phyloP scores from a whole-genome alignment of 208 protist genomes.

The Herpetomonas tarakana region DNA sequence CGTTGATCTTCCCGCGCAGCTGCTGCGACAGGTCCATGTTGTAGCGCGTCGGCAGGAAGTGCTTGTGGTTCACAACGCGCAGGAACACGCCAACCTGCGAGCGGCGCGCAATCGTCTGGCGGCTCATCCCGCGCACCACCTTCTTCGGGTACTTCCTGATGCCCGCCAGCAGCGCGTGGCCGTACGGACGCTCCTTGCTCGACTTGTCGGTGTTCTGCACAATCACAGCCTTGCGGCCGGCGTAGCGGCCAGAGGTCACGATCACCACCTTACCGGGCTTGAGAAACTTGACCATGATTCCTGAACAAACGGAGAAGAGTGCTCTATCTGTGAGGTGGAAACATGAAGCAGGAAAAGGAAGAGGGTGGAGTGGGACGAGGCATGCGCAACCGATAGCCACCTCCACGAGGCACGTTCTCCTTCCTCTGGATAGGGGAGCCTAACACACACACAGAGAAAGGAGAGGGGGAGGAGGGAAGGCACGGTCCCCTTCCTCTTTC shows the following conservation, averaged over 20 bases:
- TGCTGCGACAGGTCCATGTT: slow-evolving; percentile 92
- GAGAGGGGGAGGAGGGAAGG: too few species aligned
- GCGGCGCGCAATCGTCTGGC: slow-evolving; percentile 91
- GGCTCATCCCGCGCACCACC: slow-evolving; percentile 94
- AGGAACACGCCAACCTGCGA: slow-evolving; percentile 96
- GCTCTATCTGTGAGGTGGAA: not conserved
- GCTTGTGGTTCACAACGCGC: slow-evolving; percentile 98
- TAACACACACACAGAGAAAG: too few species aligned
- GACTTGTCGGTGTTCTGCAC: slow-evolving; percentile 93
- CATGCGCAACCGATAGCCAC: too few species aligned
- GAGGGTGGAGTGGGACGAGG: slow-evolving; percentile 1
- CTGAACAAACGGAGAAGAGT: not conserved
- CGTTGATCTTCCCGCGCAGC: slow-evolving; percentile 90
- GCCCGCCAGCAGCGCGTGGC: slow-evolving; percentile 95
- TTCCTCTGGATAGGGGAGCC: too few species aligned
- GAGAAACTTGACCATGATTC: slow-evolving; percentile 89
- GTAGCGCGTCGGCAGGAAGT: slow-evolving; percentile 98
- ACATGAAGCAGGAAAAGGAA: too few species aligned
- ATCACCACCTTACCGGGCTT: slow-evolving; percentile 98
- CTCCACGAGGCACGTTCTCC: too few species aligned
- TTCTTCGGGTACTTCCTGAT: slow-evolving; percentile 96
- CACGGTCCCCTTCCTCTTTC: too few species aligned
- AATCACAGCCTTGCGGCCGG: slow-evolving; percentile 98
- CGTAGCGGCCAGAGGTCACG: slow-evolving; percentile 96
- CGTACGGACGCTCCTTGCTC: slow-evolving; percentile 93